Evolutionary conservation across 768 basidiomycete genomes (phyloP).

Genomic region (Boletus huronensis): DNA sequence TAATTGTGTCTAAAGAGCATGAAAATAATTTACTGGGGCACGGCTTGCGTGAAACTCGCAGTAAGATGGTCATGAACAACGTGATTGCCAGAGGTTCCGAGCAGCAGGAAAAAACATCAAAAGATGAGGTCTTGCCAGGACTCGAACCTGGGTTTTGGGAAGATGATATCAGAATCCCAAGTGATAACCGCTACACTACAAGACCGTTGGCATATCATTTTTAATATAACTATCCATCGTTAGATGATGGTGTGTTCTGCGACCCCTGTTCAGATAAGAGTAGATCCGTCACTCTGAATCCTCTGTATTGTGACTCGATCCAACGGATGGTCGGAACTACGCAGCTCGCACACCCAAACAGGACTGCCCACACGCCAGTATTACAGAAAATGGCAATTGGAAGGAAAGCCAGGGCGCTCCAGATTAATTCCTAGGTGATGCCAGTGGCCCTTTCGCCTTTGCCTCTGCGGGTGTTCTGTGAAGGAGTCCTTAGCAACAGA

Average conservation of each 20-base stretch:
- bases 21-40: too few relatives aligned
- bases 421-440: not conserved
- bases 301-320: not conserved
- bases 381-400: not conserved
- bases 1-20: too few relatives aligned
- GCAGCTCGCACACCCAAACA: not conserved
- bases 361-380: not conserved
- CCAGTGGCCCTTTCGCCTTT: not conserved
- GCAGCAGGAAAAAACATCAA: not conserved
- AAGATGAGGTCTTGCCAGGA: constrained; percentile 23
- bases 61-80: too few relatives aligned
- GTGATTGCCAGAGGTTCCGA: not conserved
- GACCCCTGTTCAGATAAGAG: not conserved
- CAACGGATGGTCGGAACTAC: not conserved
- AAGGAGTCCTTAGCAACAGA: not conserved
- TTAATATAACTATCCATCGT: not conserved
- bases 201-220: not conserved
- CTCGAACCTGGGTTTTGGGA: constrained; percentile 29
- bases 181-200: constrained; percentile 32
- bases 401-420: not conserved
- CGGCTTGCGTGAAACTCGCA: too few relatives aligned
- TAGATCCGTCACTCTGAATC: not conserved
- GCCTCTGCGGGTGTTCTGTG: not conserved
- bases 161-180: constrained; percentile 25
- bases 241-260: not conserved